Evolutionary conservation across 108 stramenopile genomes (phyloP), one percentile per base, ranked within the genome.

Genomic region (Conticribra weissflogii): DNA sequence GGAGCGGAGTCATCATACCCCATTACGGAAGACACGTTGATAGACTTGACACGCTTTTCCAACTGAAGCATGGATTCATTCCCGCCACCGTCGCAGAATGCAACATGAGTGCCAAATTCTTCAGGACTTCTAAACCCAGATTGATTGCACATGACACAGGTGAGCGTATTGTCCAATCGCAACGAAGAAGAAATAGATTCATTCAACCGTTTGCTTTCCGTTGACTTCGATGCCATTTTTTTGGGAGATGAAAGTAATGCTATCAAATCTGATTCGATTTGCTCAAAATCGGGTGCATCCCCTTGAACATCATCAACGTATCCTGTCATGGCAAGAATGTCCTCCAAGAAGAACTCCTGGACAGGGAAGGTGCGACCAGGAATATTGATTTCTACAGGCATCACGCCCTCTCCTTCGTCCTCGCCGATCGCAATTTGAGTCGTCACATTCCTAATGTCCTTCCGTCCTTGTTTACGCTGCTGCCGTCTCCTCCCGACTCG

Each of bases 351-450:
- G 76, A 88, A 89, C 51, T 76, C 76, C 77, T 89, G 83, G 17
- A 94, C 88, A 3, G 88, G 88, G 68, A 86, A 94, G 0, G 90
- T 93, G 22, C 93, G 74, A 12, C 92, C 94, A 24, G 89, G 91
- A 32, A 98, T 92, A 25, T 86, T 76, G 14, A 93, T 54, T 54
- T 84, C 74, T 18, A 87, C 92, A 16, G 88, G 87, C 47, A 71
- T 67, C 33, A 56, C 66, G 61, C 61, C 73, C 36, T 59, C 58
- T 15, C 59, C 68, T 47, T 45, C 59, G 32, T 75, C 74, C 21
- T 61, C 65, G 56, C 51, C 76, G 44, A 17, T 24, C 46, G 3
- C 33, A 41, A 14, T 9, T 22, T 27, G 16, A 8, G 61, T 25
- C 41, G 44, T 19, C 19, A n/a, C 33, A 59, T 34, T 36, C 31